phyloP scores from a whole-genome alignment of 805 yeast species.

The Maudiozyma bulderi region DNA sequence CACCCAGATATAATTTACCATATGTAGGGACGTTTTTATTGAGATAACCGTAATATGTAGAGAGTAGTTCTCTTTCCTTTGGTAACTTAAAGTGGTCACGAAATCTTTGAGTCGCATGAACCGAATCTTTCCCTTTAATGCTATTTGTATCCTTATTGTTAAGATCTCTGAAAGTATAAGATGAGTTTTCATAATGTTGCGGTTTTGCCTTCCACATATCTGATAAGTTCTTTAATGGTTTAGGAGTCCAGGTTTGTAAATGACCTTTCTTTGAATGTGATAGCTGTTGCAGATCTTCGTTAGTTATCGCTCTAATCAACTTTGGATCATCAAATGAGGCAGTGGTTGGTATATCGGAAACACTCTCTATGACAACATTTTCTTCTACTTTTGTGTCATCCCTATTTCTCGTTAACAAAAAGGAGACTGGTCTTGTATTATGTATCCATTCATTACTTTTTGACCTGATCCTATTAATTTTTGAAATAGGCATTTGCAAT shows the following conservation, averaged over 20 bases:
- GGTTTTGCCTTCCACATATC: slow-evolving; percentile 53
- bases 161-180: slow-evolving; percentile 37
- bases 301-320: not conserved
- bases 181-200: slow-evolving; percentile 44
- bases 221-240: slow-evolving; percentile 15
- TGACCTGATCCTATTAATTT: slow-evolving; percentile 4
- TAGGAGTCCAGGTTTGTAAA: slow-evolving; percentile 10
- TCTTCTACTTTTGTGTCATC: slow-evolving; percentile 7
- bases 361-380: slow-evolving; percentile 6
- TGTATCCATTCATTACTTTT: slow-evolving; percentile 7
- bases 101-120: slow-evolving; percentile 47
- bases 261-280: not conserved
- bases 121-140: slow-evolving; percentile 35
- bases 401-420: not conserved
- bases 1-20: slow-evolving; percentile 74
- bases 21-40: slow-evolving; percentile 67
- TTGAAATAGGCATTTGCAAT: not conserved
- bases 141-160: slow-evolving; percentile 37
- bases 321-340: not conserved
- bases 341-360: not conserved
- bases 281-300: not conserved
- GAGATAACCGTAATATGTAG: slow-evolving; percentile 63
- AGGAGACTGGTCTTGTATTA: not conserved
- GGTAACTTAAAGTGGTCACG: slow-evolving; percentile 56
- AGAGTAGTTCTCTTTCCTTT: slow-evolving; percentile 40